Conservation (phyloP, 805 yeast genomes). For the Lipomyces chichibuensis region DNA sequence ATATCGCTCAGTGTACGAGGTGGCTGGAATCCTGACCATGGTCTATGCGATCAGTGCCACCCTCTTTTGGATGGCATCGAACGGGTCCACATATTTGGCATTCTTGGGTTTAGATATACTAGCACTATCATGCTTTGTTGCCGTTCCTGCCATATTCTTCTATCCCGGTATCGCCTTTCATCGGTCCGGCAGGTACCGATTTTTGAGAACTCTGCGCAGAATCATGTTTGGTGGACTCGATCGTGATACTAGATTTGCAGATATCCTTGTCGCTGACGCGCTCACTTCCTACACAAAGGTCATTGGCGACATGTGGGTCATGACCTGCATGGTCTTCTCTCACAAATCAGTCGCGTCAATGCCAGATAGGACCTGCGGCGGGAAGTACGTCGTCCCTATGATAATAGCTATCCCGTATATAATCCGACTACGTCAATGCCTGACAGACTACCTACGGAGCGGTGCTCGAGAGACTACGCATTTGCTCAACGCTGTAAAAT, state of each 20-base stretch:
- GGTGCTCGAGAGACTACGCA: conserved; percentile 55
- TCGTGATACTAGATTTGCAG: conserved; percentile 63
- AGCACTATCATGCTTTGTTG: conserved; percentile 48
- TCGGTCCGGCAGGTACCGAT: conserved; percentile 47
- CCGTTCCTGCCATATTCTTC: conserved; percentile 46
- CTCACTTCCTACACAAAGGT: conserved; percentile 80
- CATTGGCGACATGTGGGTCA: conserved; percentile 67
- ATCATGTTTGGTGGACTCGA: conserved; percentile 64
- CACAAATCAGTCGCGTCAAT: conserved; percentile 43
- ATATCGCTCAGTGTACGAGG: conserved; percentile 46
- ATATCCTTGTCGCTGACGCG: conserved; percentile 81
- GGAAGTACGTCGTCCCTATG: conserved; percentile 46
- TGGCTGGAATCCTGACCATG: conserved; percentile 43
- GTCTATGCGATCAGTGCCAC: conserved; percentile 39
- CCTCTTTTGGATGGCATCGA: conserved; percentile 40
- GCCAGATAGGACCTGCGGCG: conserved; percentile 47
- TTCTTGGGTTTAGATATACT: conserved; percentile 44
- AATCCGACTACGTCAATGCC: conserved; percentile 83
- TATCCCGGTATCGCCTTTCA: conserved; percentile 49
- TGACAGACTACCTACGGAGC: conserved; percentile 62
- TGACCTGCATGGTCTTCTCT: conserved; percentile 52
- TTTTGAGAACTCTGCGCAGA: conserved; percentile 51
- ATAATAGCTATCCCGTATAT: conserved; percentile 59
- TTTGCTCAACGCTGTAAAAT: conserved; percentile 73
- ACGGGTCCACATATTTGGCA: conserved; percentile 38